Base-by-base conservation (phyloP, 2,329 filamentous ascomycete genomes). In the Acephala macrosclerotiorum region DNA sequence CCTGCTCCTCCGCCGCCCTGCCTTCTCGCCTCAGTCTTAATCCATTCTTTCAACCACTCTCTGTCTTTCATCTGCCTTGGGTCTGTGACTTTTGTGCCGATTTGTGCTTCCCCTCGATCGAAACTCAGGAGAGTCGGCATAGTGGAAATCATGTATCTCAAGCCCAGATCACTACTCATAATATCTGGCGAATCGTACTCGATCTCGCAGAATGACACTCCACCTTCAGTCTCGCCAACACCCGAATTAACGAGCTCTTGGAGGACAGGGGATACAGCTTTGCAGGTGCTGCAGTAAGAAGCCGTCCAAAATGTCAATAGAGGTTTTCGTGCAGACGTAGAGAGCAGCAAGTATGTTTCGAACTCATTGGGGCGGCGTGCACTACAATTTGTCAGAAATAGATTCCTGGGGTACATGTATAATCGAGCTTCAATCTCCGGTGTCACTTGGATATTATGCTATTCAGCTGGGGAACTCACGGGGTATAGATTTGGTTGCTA, bases 301-400 rank as follows among this genome's bases (percentile, higher is more conserved):
- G 86, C 81, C 0, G 85, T 87, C 87, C 86, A 89, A 47, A 89
- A 78, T 1, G 86, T 88, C 63, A 89, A 73, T n/a, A 89, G 82
- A 2, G 87, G 86, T 2, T 77, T 82, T 51, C 83, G 80, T 6
- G 85, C 79, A 6, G 85, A 84, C 2, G 83, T 81, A 2, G 84
- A 85, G 60, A 87, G 79, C n/a, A 84, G 79, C 64, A 86, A 80
- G 76, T 87, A 84, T 20, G 82, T 85, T 73, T 83, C 76, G 75
- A 89, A 83, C 68, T 86, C 82, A 71, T 84, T 80, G 55, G 82
- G 79, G 58, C 81, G 82, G 68, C 85, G 86, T 71, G 88, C 82
- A 42, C 87, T 89, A 64, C 9, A 11, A 16, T 57, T 57, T n/a
- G 53, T 67, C 60, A 67, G 7, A 16, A 20, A 42, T 53, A 20